These are phyloP conservation scores for Claviceps sp. DNA, from an alignment of 2,329 filamentous ascomycete species.

Conservation along the genomic window DNA sequence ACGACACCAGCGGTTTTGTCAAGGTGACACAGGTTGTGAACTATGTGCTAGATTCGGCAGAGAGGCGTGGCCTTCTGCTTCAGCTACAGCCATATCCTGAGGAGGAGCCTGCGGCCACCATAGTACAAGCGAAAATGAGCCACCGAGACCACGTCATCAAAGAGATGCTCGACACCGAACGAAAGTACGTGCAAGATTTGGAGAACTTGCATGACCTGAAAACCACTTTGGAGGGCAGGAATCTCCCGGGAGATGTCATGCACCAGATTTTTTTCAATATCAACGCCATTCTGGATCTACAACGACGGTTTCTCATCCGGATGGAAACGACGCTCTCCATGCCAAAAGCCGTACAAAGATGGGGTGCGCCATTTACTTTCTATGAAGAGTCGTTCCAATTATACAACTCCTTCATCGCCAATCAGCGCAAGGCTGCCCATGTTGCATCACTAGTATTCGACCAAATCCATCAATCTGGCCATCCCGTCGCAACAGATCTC, in stretches of 20 bases:
- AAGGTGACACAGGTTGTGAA: constrained; percentile 94
- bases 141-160: constrained; percentile 78
- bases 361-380: constrained; percentile 80
- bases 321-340: constrained; percentile 91
- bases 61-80: constrained; percentile 60
- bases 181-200: constrained; percentile 94
- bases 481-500: constrained; percentile 70
- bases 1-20: constrained; percentile 93
- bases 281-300: constrained; percentile 88
- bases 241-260: constrained; percentile 74
- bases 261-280: constrained; percentile 96
- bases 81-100: constrained; percentile 45
- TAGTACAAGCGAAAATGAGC: constrained; percentile 52
- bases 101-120: constrained; percentile 30
- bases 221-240: constrained; percentile 75
- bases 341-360: constrained; percentile 64
- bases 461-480: constrained; percentile 65
- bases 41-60: constrained; percentile 74
- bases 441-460: constrained; percentile 78
- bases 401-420: constrained; percentile 94
- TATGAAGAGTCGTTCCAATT: constrained; percentile 83
- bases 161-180: constrained; percentile 86
- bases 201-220: constrained; percentile 90
- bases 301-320: constrained; percentile 85
- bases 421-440: constrained; percentile 80